Conservation (phyloP, 176 grass and related monocot genomes). For the Tillandsia leiboldiana region DNA sequence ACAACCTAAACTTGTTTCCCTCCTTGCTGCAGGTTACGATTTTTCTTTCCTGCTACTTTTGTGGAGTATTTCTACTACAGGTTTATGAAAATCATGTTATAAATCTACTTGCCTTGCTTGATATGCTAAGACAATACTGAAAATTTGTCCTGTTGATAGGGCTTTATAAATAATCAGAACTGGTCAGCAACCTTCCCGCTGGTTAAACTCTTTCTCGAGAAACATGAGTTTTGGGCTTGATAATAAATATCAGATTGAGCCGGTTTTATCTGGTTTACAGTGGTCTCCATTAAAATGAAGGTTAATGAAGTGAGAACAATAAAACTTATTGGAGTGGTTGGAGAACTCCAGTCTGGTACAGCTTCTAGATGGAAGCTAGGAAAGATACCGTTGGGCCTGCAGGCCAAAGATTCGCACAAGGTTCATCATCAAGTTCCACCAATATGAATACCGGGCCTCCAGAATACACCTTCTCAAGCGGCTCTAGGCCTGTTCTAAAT, state of each 20-base stretch:
- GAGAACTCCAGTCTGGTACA: background rate
- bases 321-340: background rate
- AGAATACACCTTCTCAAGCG: conserved; percentile 25
- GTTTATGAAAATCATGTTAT: too few relatives aligned
- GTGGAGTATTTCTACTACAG: too few relatives aligned
- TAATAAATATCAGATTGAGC: conserved; percentile 3
- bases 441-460: conserved; percentile 24
- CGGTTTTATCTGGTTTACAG: background rate
- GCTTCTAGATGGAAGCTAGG: conserved; percentile 38
- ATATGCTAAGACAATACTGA: too few relatives aligned
- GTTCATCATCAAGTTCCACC: conserved; percentile 29
- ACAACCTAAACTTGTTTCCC: too few relatives aligned
- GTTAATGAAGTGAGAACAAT: conserved; percentile 1
- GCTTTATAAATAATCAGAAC: too few relatives aligned
- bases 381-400: conserved; percentile 30
- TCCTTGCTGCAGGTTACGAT: too few relatives aligned
- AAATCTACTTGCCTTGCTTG: too few relatives aligned
- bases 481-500: conserved; percentile 65
- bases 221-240: background rate
- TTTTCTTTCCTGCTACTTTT: too few relatives aligned
- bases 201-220: background rate
- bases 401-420: conserved; percentile 25
- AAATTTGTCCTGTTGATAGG: too few relatives aligned
- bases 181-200: too few relatives aligned
- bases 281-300: conserved; percentile 2